Evolutionary conservation across 164 flowering plant species (phyloP), one percentile per base, ranked within the genome.

Genomic region (Vitis riparia): DNA sequence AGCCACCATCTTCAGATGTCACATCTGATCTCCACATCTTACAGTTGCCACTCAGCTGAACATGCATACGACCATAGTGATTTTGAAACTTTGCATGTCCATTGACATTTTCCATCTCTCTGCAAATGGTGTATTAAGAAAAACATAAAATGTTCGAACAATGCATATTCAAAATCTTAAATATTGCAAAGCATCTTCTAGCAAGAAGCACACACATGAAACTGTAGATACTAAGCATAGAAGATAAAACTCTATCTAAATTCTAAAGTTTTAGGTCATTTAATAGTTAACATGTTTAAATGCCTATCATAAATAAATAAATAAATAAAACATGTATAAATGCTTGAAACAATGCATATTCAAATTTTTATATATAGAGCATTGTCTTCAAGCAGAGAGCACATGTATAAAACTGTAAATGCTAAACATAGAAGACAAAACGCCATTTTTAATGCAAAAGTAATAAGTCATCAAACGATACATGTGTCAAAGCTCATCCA

Each of bases 81-180:
- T 96, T 93, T 80, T 93, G 95, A 71, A 96, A 88, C 77, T 87
- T 87, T 72, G 91, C 88, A 74, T 88, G 88, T 55, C 98, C 99
- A 73, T 72, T 73, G 58, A 84, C 95, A 82, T 88, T 90, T 75
- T 89, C 94, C 97, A 93, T 89, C 79, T 88, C 97, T 71, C 99
- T 96, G 71, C 58, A 79, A 55, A 73, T 11, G 67, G 47, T 55
- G 53, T 49, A 68, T 47, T 15, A 74, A 69, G 65, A 58, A 30
- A 73, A 50, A 47, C 48, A 63, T 9, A 59, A 57, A 55, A 59
- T 9, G 37, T 17, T 37, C 0, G 44, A 37, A 37, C 44, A 37
- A 37, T 0, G 44, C 6, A 37, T 37, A 37, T 37, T 37, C 6
- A 37, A 37, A 37, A 37, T 37, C 44, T 37, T 37, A 37, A 37